Evolutionary conservation across 1,284 basidiomycete species (phyloP).

Genomic region (Porogramme epimiltina): DNA sequence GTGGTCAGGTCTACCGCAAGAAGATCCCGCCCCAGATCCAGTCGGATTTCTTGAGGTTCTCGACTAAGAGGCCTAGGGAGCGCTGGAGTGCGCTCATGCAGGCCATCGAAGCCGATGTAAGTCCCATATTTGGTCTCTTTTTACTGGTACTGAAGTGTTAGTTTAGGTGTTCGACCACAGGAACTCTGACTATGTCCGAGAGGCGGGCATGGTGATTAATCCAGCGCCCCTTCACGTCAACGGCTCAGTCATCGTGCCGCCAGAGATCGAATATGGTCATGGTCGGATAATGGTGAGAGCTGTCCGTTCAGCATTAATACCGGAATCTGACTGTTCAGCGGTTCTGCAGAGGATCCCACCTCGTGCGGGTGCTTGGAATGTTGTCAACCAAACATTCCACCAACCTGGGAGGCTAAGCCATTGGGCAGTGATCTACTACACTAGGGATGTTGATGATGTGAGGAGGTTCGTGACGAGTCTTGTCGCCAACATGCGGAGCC

Average conservation of each 20-base stretch:
- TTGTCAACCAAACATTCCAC: slow-evolving; percentile 30
- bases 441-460: slow-evolving; percentile 1
- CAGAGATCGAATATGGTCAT: slow-evolving; percentile 30
- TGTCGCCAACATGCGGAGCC: slow-evolving; percentile 25
- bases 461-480: slow-evolving; percentile 29
- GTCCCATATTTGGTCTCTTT: background rate
- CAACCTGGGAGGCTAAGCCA: slow-evolving; percentile 13
- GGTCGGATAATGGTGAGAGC: background rate
- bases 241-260: slow-evolving; percentile 32
- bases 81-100: slow-evolving; percentile 1
- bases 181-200: slow-evolving; percentile 34
- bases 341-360: slow-evolving; percentile 11
- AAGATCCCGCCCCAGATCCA: slow-evolving; percentile 38
- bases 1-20: slow-evolving; percentile 48
- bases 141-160: background rate
- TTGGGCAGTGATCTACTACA: slow-evolving; percentile 33
- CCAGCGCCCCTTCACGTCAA: slow-evolving; percentile 25
- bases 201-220: slow-evolving; percentile 33
- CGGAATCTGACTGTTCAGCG: background rate
- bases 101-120: slow-evolving; percentile 2
- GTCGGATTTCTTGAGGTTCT: slow-evolving; percentile 3
- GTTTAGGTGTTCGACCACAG: slow-evolving; percentile 32
- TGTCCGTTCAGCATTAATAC: background rate
- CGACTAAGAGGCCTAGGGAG: slow-evolving; percentile 5
- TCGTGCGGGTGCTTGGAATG: slow-evolving; percentile 35